Percentiles rank a stretch among this genome's conserved stretches.
phyloP scores from a whole-genome alignment of 1,284 basidiomycete species.

The Trichosporon coremiiforme region DNA sequence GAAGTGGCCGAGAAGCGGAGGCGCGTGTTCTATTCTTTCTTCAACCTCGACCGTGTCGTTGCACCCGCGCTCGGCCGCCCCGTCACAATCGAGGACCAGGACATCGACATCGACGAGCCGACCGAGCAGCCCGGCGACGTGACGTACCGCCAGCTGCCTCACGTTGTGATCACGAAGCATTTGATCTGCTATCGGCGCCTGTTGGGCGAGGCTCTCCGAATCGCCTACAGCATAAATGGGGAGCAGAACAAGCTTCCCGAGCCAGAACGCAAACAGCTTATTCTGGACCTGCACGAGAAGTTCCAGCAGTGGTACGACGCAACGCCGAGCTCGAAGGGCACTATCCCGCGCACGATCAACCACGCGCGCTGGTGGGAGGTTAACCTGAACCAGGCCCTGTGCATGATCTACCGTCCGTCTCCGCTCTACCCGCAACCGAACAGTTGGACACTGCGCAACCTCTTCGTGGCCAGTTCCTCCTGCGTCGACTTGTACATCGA shows the following conservation, averaged over 20 bases:
- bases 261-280: constrained; percentile 31
- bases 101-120: constrained; percentile 42
- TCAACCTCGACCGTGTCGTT: constrained; percentile 44
- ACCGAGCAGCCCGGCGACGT: constrained; percentile 29
- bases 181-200: constrained; percentile 38
- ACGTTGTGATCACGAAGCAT: constrained; percentile 27
- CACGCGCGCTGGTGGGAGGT: constrained; percentile 38
- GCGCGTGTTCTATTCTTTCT: constrained; percentile 44
- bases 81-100: constrained; percentile 39
- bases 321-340: constrained; percentile 12
- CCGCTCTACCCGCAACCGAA: constrained; percentile 40
- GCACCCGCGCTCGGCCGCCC: constrained; percentile 40
- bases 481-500: constrained; percentile 42
- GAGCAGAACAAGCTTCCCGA: constrained; percentile 36
- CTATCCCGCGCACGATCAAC: constrained; percentile 33
- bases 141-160: constrained; percentile 35
- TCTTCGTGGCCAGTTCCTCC: constrained; percentile 34
- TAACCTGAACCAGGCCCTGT: constrained; percentile 39
- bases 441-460: constrained; percentile 30
- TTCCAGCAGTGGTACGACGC: constrained; percentile 25
- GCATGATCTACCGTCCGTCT: constrained; percentile 41
- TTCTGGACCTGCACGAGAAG: constrained; percentile 31
- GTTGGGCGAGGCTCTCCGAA: constrained; percentile 34
- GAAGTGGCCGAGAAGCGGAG: constrained; percentile 36
- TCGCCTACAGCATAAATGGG: constrained; percentile 38